Evolutionary conservation across 257 asterid species (phyloP), one percentile per base, ranked within the genome.

Genomic region (Rubia yunnanensis): DNA sequence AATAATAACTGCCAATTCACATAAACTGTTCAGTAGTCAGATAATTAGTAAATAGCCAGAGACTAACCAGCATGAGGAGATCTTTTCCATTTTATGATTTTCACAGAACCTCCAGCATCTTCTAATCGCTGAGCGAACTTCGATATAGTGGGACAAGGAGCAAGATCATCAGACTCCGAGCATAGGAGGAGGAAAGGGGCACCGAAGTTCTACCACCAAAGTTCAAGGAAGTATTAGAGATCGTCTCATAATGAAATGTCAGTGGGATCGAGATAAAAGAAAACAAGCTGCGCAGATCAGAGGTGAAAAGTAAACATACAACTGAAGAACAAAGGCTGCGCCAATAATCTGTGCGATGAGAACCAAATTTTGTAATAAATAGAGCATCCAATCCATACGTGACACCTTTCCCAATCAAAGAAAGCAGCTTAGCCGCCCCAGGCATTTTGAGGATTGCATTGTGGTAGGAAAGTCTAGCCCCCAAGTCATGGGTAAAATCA

Each of bases 301-400:
- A 50, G 55, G 24, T 49, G 66, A 41, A 56, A 30, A 54, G 20
- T 67, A 67, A 73, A 83, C 95, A 83, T 80, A 91, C 98, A 38
- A 87, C 84, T 56, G 98, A 85, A 13, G 89, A 81, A 80, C 78
- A 87, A 41, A 91, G 91, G 60, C 94, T 83, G 73, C 77, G 86
- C 95, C 91, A 91, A 83, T 85, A 87, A 44, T 86, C 95, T 65
- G 81, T 78, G 59, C 80, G 84, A 66, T 91, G 89, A 66, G 95
- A 79, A 63, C 91, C 90, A 76, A 91, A 88, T 66, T 86, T 81
- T 71, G 96, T 88, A 57, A 91, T 82, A 77, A 88, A 91, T 76
- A 91, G 68, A 78, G 96, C 96, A 82, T 88, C 98, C 80, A 88
- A 71, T 68, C 92, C 79, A 61, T 82, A 78, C 53, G 95, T 86